Evolutionary conservation across 306 rosid genomes (phyloP).

Genomic region (Cucumis cinereus): DNA sequence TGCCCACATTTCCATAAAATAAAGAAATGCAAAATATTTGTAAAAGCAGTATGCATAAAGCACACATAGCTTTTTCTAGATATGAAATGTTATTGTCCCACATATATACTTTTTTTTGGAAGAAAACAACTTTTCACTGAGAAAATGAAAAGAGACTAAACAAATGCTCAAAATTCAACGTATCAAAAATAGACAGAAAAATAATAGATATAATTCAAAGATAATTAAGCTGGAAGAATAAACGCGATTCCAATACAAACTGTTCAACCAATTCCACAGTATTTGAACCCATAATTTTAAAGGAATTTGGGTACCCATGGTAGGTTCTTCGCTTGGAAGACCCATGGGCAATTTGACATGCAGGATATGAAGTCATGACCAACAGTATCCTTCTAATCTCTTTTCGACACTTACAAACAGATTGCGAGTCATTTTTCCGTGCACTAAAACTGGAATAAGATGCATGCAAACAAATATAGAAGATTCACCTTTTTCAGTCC

Average conservation of each 20-base stretch:
- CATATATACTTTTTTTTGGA: not conserved
- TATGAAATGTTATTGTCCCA: not conserved
- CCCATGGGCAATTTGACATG: not conserved
- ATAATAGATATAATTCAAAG: too few relatives aligned
- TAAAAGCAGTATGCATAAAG: not conserved
- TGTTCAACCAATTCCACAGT: not conserved
- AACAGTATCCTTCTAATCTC: not conserved
- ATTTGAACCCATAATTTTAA: not conserved
- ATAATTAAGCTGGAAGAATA: too few relatives aligned
- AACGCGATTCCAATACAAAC: not conserved
- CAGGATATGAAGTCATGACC: not conserved
- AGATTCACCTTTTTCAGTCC: slow-evolving; percentile 76
- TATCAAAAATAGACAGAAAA: too few relatives aligned
- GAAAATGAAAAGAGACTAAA: too few relatives aligned
- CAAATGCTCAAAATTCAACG: too few relatives aligned
- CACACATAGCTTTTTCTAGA: not conserved
- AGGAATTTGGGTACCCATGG: not conserved
- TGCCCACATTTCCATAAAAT: not conserved
- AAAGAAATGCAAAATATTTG: not conserved
- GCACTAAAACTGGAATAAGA: not conserved
- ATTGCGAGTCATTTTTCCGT: not conserved
- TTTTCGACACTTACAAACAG: not conserved
- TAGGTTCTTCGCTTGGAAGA: not conserved
- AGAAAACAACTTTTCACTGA: not conserved
- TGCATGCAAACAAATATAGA: not conserved